These are phyloP conservation scores for Nymphaea colorata DNA, from an alignment of 164 flowering plant species.

Conservation along the genomic window DNA sequence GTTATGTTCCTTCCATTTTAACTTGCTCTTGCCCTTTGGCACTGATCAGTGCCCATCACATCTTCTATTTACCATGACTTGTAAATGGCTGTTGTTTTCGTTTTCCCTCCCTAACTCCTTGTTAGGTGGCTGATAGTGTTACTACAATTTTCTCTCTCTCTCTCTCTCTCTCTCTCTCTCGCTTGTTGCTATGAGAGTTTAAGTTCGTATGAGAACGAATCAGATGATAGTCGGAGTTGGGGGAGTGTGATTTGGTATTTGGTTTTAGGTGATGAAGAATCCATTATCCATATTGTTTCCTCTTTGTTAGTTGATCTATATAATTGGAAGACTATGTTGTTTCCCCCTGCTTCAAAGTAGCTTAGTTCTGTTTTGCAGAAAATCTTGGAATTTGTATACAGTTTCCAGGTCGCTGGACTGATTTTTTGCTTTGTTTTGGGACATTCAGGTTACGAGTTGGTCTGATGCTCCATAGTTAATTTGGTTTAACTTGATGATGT, in stretches of 20 bases:
- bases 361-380: not conserved
- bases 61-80: not conserved
- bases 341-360: not conserved
- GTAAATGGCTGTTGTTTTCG: not conserved
- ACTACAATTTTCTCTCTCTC: not conserved
- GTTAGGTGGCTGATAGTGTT: not conserved
- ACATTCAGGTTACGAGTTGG: not conserved
- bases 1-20: too few species aligned
- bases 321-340: not conserved
- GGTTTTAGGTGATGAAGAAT: too few species aligned
- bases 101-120: not conserved
- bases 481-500: not conserved
- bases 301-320: not conserved
- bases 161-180: conserved; percentile 1
- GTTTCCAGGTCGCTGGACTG: too few species aligned
- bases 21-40: not conserved
- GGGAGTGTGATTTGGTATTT: too few species aligned
- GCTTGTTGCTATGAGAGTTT: not conserved
- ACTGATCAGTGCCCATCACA: not conserved
- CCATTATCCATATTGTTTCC: too few species aligned
- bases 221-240: too few species aligned
- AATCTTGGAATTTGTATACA: too few species aligned
- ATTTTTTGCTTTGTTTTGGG: not conserved
- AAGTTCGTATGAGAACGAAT: not conserved
- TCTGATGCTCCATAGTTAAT: not conserved